Base-by-base conservation (phyloP, 2,329 filamentous ascomycete genomes). In the Talaromyces piceae region DNA sequence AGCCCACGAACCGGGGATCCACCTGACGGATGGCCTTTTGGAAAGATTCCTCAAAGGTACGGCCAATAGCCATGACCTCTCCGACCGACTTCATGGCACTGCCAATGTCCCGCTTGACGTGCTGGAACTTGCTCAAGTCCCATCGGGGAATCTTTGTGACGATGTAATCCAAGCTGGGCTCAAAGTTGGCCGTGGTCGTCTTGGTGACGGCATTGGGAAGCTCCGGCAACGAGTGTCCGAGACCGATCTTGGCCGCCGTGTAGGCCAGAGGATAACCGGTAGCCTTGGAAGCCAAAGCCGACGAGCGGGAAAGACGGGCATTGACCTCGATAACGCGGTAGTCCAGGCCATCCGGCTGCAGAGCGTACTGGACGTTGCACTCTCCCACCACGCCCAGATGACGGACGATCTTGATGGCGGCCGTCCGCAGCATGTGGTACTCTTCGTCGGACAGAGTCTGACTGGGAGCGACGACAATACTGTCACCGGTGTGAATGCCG, bases 261-360 rank as follows among this genome's bases (percentile, higher is more conserved):
- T 97, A 98, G 18, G 93, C 93, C 55, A 97, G 80, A 54, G 93
- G 93, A 72, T 97, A 98, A 57, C 93, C 93, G 51, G 93, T 98
- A 57, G 93, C 93, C 77, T 98, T 98, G 56, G 93, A 97, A 56
- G 93, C 93, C 59, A 98, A 80, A 58, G 93, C 93, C 52, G 93
- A 98, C 43, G 93, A 98, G 64, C 93, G 88, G 65, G 93, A 97
- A 47, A 98, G 84, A 84, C 93, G 91, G 60, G 93, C 93, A 69
- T 98, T 98, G 73, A 98, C 91, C 73, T 98, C 93, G 63, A 98
- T 98, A 57, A 98, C 91, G 68, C 93, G 84, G 78, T 97, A 98
- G 76, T 98, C 93, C 55, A 96, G 84, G 52, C 91, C 91, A 73
- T 96, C 91, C 13, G 93, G 93, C 72, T 96, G 90, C 56, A 98